These are phyloP conservation scores for Leccinum subgranulosum DNA, from an alignment of 768 basidiomycete genomes.

Conservation along the genomic window DNA sequence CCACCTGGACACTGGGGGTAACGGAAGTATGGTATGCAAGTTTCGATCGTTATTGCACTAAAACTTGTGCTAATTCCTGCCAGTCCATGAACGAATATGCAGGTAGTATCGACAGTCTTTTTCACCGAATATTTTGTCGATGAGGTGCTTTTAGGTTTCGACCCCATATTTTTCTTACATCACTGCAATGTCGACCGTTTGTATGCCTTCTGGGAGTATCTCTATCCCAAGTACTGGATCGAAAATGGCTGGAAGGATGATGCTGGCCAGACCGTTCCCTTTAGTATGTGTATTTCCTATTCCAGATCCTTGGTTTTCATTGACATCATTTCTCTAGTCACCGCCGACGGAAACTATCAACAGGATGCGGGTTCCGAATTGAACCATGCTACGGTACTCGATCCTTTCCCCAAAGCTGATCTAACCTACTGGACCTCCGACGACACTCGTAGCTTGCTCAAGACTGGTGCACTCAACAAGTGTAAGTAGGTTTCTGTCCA, in stretches of 20 bases:
- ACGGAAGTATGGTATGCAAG: slow-evolving; percentile 14
- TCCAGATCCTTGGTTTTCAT: not conserved
- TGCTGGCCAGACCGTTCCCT: slow-evolving; percentile 1
- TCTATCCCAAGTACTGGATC: slow-evolving; percentile 19
- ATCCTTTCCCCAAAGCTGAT: slow-evolving; percentile 13
- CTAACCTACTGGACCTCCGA: slow-evolving; percentile 17
- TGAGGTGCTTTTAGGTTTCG: slow-evolving; percentile 4
- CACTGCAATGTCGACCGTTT: slow-evolving; percentile 20
- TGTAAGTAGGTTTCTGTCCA: not conserved
- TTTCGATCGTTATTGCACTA: not conserved
- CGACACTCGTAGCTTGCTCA: slow-evolving; percentile 4
- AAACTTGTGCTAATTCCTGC: not conserved
- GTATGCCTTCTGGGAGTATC: slow-evolving; percentile 24
- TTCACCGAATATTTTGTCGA: not conserved
- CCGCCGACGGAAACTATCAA: not conserved
- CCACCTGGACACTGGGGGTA: slow-evolving; percentile 16
- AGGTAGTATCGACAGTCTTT: slow-evolving; percentile 1
- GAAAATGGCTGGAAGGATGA: slow-evolving; percentile 11
- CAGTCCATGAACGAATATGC: slow-evolving; percentile 19
- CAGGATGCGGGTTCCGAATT: not conserved
- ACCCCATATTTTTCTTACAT: slow-evolving; percentile 20
- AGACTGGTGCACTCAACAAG: not conserved
- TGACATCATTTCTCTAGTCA: slow-evolving; percentile 2
- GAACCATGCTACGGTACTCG: not conserved
- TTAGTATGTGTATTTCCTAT: slow-evolving; percentile 5